Percentiles rank a stretch among this genome's conserved stretches.
These are phyloP conservation scores for Neurospora tetraspora DNA, from an alignment of 495 filamentous ascomycete species.

Conservation along the genomic window DNA sequence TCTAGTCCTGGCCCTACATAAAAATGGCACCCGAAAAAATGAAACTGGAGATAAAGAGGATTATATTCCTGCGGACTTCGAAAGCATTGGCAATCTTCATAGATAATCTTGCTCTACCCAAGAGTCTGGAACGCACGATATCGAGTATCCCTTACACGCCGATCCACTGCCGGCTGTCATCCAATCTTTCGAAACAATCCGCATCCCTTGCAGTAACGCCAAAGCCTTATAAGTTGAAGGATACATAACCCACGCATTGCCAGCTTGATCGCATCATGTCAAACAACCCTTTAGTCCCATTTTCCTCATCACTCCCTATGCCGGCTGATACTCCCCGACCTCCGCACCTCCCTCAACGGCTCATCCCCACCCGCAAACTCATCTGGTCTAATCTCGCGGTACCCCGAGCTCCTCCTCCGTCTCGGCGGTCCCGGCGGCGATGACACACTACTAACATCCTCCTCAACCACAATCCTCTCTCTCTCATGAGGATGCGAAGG, in stretches of 20 bases:
- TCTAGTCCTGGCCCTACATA: too few species aligned
- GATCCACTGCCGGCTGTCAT: not conserved
- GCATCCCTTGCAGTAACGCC: not conserved
- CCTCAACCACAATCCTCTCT: not conserved
- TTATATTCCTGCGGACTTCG: not conserved
- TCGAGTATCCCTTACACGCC: not conserved
- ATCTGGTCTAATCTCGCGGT: conserved; percentile 23
- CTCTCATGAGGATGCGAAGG: not conserved
- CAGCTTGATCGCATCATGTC: not conserved
- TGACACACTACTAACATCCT: not conserved
- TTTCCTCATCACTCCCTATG: not conserved
- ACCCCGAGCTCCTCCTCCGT: conserved; percentile 6
- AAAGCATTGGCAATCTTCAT: not conserved
- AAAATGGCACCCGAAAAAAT: not conserved
- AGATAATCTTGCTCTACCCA: not conserved
- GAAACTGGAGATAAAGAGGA: not conserved
- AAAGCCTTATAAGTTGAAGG: not conserved
- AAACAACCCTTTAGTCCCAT: not conserved
- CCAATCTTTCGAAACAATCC: not conserved
- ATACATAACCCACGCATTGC: not conserved
- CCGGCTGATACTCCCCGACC: conserved; percentile 17
- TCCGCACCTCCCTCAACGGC: conserved; percentile 21
- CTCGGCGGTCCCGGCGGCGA: conserved; percentile 4
- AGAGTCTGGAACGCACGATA: not conserved
- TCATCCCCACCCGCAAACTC: conserved; percentile 23